A percentile compares a stretch with the other conserved stretches of the same genome.
Conservation (phyloP, 2,329 filamentous ascomycete genomes). For the Davidsoniella australis region DNA sequence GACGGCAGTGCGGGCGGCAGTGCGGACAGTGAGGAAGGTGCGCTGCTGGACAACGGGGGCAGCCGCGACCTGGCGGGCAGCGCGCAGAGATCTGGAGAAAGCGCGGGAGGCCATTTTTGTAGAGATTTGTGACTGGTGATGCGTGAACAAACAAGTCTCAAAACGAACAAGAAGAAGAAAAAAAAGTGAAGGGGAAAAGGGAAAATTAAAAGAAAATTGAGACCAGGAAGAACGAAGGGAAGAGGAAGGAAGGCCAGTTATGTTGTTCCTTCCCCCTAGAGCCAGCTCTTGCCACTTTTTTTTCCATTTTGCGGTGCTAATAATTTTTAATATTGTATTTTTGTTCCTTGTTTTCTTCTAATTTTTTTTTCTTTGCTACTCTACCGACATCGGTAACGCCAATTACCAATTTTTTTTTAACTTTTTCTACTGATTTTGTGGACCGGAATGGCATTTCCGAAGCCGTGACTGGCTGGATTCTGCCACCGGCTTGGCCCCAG, state of each 20-base stretch:
- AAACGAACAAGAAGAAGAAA: slow-evolving; percentile 7
- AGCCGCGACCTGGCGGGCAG: slow-evolving; percentile 44
- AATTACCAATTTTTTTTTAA: neutral
- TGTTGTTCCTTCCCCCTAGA: neutral
- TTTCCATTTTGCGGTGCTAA: neutral
- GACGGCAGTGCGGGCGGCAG: slow-evolving; percentile 36
- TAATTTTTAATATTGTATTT: neutral
- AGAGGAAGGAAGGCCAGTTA: slow-evolving; percentile 6
- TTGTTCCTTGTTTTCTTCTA: slow-evolving; percentile 3
- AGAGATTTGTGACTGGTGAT: slow-evolving; percentile 17
- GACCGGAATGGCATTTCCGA: slow-evolving; percentile 5
- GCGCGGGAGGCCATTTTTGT: slow-evolving; percentile 56
- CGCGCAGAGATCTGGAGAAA: slow-evolving; percentile 51
- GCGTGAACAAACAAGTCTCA: slow-evolving; percentile 12
- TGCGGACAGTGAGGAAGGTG: slow-evolving; percentile 44
- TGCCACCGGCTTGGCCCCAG: neutral
- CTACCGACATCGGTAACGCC: slow-evolving; percentile 12
- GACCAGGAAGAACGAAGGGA: slow-evolving; percentile 8
- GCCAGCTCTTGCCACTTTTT: slow-evolving; percentile 3
- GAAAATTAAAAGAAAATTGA: slow-evolving; percentile 1
- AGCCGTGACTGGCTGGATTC: slow-evolving; percentile 7
- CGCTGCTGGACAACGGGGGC: slow-evolving; percentile 40
- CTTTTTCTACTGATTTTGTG: slow-evolving; percentile 10
- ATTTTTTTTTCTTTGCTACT: slow-evolving; percentile 5
- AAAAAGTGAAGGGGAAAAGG: slow-evolving; percentile 2